Evolutionary conservation across 441 rosid genomes (phyloP).

Genomic region (Gossypium aridum): DNA sequence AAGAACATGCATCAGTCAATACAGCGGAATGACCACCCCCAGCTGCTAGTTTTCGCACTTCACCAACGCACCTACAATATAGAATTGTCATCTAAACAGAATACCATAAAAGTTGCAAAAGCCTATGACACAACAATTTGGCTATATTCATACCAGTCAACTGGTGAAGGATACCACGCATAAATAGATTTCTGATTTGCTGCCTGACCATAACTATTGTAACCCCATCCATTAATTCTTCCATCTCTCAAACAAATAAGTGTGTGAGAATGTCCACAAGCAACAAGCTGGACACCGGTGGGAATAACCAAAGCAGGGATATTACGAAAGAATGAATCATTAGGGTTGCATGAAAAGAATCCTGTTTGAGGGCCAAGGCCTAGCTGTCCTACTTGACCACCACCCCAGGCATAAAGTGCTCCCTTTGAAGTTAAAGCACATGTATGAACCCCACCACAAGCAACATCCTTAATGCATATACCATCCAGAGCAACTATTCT

Average conservation of each 20-base stretch:
- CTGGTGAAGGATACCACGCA: slow-evolving; percentile 96
- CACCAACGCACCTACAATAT: slow-evolving; percentile 76
- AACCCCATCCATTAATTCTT: slow-evolving; percentile 90
- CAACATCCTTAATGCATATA: slow-evolving; percentile 49
- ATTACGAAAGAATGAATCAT: slow-evolving; percentile 60
- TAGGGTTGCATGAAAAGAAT: slow-evolving; percentile 56
- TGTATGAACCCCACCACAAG: slow-evolving; percentile 95
- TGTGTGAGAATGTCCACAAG: slow-evolving; percentile 94
- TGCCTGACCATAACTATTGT: slow-evolving; percentile 94
- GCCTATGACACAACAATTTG: slow-evolving; percentile 7
- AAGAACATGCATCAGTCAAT: slow-evolving; percentile 86
- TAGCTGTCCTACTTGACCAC: slow-evolving; percentile 83
- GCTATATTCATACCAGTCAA: slow-evolving; percentile 67
- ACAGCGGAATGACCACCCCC: slow-evolving; percentile 98
- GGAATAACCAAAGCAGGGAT: slow-evolving; percentile 74
- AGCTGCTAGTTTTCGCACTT: slow-evolving; percentile 87
- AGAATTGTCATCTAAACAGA: slow-evolving; percentile 5
- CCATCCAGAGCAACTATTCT: slow-evolving; percentile 84
- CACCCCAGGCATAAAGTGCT: slow-evolving; percentile 97
- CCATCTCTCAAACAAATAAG: slow-evolving; percentile 72
- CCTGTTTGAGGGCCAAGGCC: slow-evolving; percentile 84
- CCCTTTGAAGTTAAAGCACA: slow-evolving; percentile 71
- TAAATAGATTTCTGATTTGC: slow-evolving; percentile 79
- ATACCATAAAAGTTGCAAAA: slow-evolving; percentile 1
- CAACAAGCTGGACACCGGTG: slow-evolving; percentile 65